Evolutionary conservation across 2,329 filamentous ascomycete genomes (phyloP), one percentile per base, ranked within the genome.

Genomic region (Onygenales sp.): DNA sequence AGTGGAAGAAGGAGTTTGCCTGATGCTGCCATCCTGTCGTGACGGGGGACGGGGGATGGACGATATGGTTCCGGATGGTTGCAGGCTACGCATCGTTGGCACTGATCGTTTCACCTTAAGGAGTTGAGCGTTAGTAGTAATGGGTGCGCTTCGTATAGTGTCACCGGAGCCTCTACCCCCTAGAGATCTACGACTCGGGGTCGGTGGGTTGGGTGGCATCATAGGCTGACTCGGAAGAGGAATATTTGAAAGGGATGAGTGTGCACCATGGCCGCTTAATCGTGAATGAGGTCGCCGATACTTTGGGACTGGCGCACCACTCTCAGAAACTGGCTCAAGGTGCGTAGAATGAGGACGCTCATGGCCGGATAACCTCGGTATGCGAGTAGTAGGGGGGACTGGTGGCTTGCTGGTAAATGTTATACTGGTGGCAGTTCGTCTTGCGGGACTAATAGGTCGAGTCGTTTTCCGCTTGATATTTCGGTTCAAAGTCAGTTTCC

Each of bases 321-420:
- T 90, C 71, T 97, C 92, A 40, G 89, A 94, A 5, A 97, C 90
- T 21, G 92, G 90, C 65, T 95, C 92, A n/a, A 97, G 78, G 14
- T 70, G 65, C 13, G 86, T 85, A 9, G 87, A 87, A 60, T 83
- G 81, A 4, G 84, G 81, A 51, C 86, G 79, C 63, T 88, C 86
- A 67, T 87, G 84, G 55, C 77, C 78, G 52, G 85, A 77, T 37
- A 91, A 86, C 50, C 90, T 82, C 39, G 92, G 90, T 56, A 95
- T 86, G 53, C 90, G 85, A 36, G 90, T 93, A 36, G 65, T 60
- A 5, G 70, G 62, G 4, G 70, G 63, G 31, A 73, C 65, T 27
- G 75, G 65, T n/a, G 80, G 73, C 63, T 91, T 90, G 70, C 87
- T 93, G 47, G 88, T 94, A 66, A 97, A 97, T 6, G 90, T 96